Evolutionary conservation across 225 moss, liverwort and hornwort species (phyloP), one percentile per base, ranked within the genome.

Genomic region (Asterella californica): DNA sequence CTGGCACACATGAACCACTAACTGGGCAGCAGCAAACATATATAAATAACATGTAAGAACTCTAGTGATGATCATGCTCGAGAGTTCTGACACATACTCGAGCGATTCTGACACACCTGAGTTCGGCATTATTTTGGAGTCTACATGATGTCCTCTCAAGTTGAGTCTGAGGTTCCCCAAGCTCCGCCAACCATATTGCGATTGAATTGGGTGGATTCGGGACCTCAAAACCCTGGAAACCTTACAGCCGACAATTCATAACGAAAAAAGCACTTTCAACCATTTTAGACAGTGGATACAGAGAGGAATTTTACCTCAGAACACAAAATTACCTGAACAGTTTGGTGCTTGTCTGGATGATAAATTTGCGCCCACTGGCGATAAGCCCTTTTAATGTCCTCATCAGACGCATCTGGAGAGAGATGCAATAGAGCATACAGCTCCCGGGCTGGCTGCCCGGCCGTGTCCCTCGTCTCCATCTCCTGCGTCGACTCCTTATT

Each of bases 331-430:
- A 93, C 95, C 96, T 96, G 96, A 82, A 89, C 79, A 76, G 90
- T 86, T 80, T 92, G 92, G 79, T 95, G 95, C 84, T 99, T 99
- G 87, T 99, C 95, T 36, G 99, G 99, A 79, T 99, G 99, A 74
- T 99, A 99, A 67, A 99, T 85, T 78, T 99, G 99, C 80, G 99
- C 99, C 99, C 95, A 95, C 63, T 92, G 93, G 76, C 95, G 82
- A 37, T 95, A 99, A 8, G 99, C 95, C 76, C 83, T 88, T 88
- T 99, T 99, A 68, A 99, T 83, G 68, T 95, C 99, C 32, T 95
- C 99, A 72, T 99, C 99, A 25, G 92, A 93, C 10, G 99, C 93
- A 46, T 95, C 99, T 15, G 99, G 95, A 64, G 94, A 90, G 76
- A 95, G 86, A 83, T 99, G 99, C 87, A 95, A 86, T 68, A 99